Evolutionary conservation across 495 filamentous ascomycete genomes (phyloP).

Genomic region (Xylaria telfairii): DNA sequence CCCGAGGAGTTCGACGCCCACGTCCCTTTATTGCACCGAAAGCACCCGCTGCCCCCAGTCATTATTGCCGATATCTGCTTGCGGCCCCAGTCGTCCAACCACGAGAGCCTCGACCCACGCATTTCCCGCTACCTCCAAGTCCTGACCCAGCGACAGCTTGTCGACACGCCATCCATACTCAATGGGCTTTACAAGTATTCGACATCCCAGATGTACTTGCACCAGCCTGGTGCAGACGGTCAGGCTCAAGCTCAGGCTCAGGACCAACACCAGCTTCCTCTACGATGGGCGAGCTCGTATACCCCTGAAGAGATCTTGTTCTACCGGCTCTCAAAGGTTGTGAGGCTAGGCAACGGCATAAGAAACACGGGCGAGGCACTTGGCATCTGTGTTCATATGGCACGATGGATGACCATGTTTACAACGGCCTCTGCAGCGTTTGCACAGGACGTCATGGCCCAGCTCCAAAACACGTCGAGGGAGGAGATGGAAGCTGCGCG

Average conservation of each 20-base stretch:
- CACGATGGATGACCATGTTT: conserved; percentile 54
- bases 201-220: conserved; percentile 46
- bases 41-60: conserved; percentile 51
- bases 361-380: conserved; percentile 42
- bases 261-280: conserved; percentile 25
- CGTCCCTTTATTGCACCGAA: conserved; percentile 45
- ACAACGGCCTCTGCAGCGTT: conserved; percentile 48
- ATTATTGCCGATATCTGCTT: conserved; percentile 66
- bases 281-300: conserved; percentile 58
- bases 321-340: conserved; percentile 54
- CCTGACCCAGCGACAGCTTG: conserved; percentile 58
- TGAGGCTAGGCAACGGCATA: conserved; percentile 49
- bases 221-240: conserved; percentile 35
- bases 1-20: conserved; percentile 53
- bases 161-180: conserved; percentile 64
- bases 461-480: conserved; percentile 46
- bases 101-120: conserved; percentile 66
- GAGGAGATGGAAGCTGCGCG: conserved; percentile 58
- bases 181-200: conserved; percentile 66
- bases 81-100: conserved; percentile 55
- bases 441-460: conserved; percentile 48
- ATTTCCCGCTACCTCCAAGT: conserved; percentile 67
- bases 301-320: conserved; percentile 57
- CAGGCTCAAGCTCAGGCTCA: conserved; percentile 21
- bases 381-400: conserved; percentile 41